Conservation (phyloP, 2,329 filamentous ascomycete genomes). For the Verticillium albo-atrum region DNA sequence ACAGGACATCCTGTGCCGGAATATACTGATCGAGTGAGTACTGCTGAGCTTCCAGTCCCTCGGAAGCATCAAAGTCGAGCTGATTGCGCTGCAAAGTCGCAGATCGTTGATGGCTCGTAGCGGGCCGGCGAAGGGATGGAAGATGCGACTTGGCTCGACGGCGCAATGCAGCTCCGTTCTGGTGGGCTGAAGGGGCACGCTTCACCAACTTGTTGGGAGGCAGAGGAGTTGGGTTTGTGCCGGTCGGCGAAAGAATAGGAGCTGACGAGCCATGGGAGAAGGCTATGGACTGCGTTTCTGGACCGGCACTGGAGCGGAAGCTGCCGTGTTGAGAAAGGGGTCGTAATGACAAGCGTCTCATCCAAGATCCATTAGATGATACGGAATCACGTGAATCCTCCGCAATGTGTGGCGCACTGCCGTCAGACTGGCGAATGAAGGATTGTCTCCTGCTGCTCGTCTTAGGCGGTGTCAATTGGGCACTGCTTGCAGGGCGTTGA, state of each 20-base stretch:
- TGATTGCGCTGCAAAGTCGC: constrained; percentile 59
- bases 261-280: constrained; percentile 64
- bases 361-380: constrained; percentile 66
- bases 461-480: constrained; percentile 36
- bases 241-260: constrained; percentile 51
- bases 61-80: constrained; percentile 20
- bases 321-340: constrained; percentile 62
- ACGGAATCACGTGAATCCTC: constrained; percentile 51
- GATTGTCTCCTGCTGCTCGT: constrained; percentile 36
- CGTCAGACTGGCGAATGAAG: constrained; percentile 33
- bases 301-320: constrained; percentile 58
- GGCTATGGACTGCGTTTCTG: constrained; percentile 60
- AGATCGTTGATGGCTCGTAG: constrained; percentile 75
- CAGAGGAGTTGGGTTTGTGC: constrained; percentile 36
- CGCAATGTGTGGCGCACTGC: constrained; percentile 27
- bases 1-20: constrained; percentile 1
- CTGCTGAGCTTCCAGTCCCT: constrained; percentile 4
- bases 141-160: constrained; percentile 56
- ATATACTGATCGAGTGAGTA: constrained; percentile 10
- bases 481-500: constrained; percentile 25
- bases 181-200: constrained; percentile 55
- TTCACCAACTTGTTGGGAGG: constrained; percentile 76
- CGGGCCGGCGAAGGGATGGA: constrained; percentile 64
- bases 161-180: constrained; percentile 34
- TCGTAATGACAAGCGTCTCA: constrained; percentile 64